Conservation (phyloP, 176 grass and related monocot species). For the Ensete ventricosum region DNA sequence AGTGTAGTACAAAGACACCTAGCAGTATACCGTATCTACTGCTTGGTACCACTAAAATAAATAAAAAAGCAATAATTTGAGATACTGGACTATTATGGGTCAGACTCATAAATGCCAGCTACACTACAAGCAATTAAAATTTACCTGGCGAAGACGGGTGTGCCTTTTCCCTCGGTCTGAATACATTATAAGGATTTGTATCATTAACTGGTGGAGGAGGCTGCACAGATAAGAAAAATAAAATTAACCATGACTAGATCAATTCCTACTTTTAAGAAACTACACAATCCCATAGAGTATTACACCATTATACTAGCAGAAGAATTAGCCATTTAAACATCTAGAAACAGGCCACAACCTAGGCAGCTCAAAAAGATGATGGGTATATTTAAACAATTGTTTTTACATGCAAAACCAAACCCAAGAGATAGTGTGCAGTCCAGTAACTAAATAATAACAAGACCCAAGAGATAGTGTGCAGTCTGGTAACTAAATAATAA, state of each 20-base stretch:
- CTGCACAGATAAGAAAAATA: conserved; percentile 37
- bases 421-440: not conserved
- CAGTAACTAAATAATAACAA: too few relatives aligned
- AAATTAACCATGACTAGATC: conserved; percentile 22
- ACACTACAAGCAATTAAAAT: not conserved
- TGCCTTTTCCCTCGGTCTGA: conserved; percentile 95
- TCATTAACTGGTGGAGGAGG: conserved; percentile 92
- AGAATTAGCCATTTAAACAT: not conserved
- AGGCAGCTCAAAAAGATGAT: not conserved
- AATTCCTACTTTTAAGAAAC: not conserved
- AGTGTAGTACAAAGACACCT: too few relatives aligned
- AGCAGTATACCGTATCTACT: too few relatives aligned
- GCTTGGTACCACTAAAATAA: too few relatives aligned
- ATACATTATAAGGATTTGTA: conserved; percentile 97
- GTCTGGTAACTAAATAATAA: too few relatives aligned
- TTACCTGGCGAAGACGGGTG: conserved; percentile 67
- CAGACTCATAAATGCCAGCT: too few relatives aligned
- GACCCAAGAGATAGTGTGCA: not conserved
- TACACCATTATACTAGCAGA: not conserved
- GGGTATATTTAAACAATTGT: not conserved
- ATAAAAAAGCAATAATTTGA: too few relatives aligned
- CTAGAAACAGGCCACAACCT: not conserved
- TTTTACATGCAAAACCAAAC: not conserved
- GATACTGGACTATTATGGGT: too few relatives aligned
- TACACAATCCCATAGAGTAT: not conserved